Evolutionary conservation across 2,329 filamentous ascomycete genomes (phyloP), one percentile per base, ranked within the genome.

Genomic region (Scytalidium lignicola): DNA sequence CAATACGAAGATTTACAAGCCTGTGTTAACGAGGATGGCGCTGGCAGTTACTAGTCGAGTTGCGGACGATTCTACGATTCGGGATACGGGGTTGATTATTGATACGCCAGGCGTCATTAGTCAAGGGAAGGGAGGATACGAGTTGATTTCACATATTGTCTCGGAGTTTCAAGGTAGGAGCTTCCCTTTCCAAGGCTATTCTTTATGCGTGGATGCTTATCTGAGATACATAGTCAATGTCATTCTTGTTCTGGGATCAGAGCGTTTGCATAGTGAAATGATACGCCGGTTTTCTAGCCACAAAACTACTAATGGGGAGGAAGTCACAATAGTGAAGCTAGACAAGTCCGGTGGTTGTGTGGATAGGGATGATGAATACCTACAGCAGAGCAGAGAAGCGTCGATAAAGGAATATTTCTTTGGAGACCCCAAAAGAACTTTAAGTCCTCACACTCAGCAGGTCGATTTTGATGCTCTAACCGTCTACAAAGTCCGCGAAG

Each of bases 371-470:
- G 80, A 85, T 32, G 65, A 71, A 0, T 95, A 89, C 65, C 82
- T 91, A 75, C 86, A 88, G 60, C 76, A 82, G 15, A 70, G 81
- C 4, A 80, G 87, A 41, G 88, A 95, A 61, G 80, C 86, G 0
- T 80, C 87, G 45, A 90, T 96, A 46, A 86, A 87, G 57, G 86
- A 91, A 59, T 99, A 99, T 68, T 99, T 99, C 72, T 99, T 96
- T 64, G 93, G 93, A 9, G 86, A 88, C 54, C 70, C 78, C 1
- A 83, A 82, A 53, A 80, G 86, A 50, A 86, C 88, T 0, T 74
- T 99, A 2, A 93, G 88, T 42, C 93, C 93, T 0, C 87, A 91
- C 59, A 95, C 90, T 6, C 89, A 95, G 61, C 86, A 87, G 51
- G 81, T 95, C 3, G 85, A 90, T 54, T 93, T 90, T 63, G 76